phyloP scores from a whole-genome alignment of 1,284 basidiomycete genomes.

The Boletus albobrunnescens region DNA sequence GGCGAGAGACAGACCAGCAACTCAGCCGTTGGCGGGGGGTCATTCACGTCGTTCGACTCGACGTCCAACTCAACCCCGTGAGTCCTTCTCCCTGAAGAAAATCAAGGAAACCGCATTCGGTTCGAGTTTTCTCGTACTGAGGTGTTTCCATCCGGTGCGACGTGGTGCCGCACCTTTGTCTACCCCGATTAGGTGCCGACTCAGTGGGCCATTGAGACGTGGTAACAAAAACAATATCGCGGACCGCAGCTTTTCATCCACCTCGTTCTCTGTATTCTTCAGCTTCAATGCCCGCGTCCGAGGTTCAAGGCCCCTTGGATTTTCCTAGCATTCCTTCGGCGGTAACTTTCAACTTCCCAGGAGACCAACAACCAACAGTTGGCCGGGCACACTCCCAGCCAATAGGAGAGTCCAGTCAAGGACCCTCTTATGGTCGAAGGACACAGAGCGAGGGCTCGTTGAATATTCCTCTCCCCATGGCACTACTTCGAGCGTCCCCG shows the following conservation, averaged over 20 bases:
- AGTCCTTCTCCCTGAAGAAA: slow-evolving; percentile 1
- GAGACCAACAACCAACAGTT: slow-evolving; percentile 9
- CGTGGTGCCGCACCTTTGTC: slow-evolving; percentile 2
- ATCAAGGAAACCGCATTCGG: not conserved
- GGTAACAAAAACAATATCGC: slow-evolving; percentile 18
- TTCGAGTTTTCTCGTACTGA: slow-evolving; percentile 1
- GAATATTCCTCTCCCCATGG: slow-evolving; percentile 7
- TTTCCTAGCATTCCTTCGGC: slow-evolving; percentile 10
- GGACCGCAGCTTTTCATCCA: not conserved
- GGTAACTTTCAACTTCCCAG: slow-evolving; percentile 9
- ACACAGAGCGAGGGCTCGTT: slow-evolving; percentile 26
- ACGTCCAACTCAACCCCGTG: slow-evolving; percentile 7
- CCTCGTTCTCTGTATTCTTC: not conserved
- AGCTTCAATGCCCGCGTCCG: slow-evolving; percentile 19
- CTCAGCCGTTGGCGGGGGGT: slow-evolving; percentile 20
- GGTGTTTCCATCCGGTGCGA: too few relatives aligned
- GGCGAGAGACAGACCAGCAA: slow-evolving; percentile 9
- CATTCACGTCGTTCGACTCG: slow-evolving; percentile 7
- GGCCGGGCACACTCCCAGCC: slow-evolving; percentile 19
- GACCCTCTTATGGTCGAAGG: slow-evolving; percentile 16
- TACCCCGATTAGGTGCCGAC: slow-evolving; percentile 23
- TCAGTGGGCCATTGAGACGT: slow-evolving; percentile 5
- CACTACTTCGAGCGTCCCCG: slow-evolving; percentile 4
- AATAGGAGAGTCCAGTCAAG: slow-evolving; percentile 20
- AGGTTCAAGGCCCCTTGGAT: slow-evolving; percentile 22